These are phyloP conservation scores for Cryptosporidium sp. DNA, from an alignment of 169 alveolate genomes.

Conservation along the genomic window DNA sequence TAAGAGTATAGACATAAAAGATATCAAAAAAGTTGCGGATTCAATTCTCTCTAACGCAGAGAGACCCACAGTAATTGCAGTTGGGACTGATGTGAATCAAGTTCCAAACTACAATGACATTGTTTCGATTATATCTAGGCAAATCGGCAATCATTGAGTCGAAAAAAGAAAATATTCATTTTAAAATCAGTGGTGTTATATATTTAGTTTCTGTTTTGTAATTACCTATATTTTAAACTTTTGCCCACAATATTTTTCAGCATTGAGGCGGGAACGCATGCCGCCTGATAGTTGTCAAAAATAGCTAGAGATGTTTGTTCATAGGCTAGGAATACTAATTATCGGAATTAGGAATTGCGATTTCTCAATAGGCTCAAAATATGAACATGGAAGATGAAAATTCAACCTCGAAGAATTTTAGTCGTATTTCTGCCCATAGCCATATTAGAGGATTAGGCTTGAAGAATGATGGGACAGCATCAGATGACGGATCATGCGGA, in stretches of 20 bases:
- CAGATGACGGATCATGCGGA: constrained; percentile 90
- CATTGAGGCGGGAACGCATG: neutral
- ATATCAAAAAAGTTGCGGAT: constrained; percentile 20
- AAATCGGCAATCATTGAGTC: neutral
- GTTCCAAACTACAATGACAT: constrained; percentile 13
- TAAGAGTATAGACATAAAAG: constrained; percentile 14
- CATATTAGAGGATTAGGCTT: constrained; percentile 99
- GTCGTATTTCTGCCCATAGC: constrained; percentile 96
- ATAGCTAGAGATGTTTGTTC: neutral
- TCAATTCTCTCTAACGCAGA: neutral
- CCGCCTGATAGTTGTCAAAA: neutral
- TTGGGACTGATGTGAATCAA: constrained; percentile 35
- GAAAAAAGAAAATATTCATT: neutral
- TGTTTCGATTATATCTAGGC: neutral
- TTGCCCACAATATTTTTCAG: neutral
- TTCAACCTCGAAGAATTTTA: neutral
- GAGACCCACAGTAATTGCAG: constrained; percentile 47
- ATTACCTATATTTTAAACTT: neutral
- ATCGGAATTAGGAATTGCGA: neutral
- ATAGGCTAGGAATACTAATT: neutral
- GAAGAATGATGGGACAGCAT: constrained; percentile 91
- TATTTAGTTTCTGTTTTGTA: neutral
- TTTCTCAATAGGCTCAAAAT: neutral
- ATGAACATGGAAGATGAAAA: constrained; percentile 2
- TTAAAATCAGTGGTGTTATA: neutral